Evolutionary conservation across 148 eudicot species (phyloP), one percentile per base, ranked within the genome.

Genomic region (Persicaria tinctoria): DNA sequence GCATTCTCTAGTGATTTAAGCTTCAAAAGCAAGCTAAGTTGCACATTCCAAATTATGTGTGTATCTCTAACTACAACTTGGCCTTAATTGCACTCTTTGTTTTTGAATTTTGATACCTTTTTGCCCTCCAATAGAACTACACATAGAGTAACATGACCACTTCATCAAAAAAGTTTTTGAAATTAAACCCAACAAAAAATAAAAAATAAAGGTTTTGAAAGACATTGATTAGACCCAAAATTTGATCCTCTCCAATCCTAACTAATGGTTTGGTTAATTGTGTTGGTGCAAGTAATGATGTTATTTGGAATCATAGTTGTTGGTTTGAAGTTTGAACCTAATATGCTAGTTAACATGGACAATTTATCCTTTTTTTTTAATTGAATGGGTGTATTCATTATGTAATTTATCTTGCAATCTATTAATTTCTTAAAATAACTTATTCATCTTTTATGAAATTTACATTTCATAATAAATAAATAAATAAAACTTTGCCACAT

Each of bases 51-150:
- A 13, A 38, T 8, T 44, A 66, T 66, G 48, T 44, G 44, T 66
- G 70, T 13, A 66, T 66, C 70, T 66, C 70, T 66, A 66, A 66
- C 70, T 66, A 41, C 70, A 66, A 66, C 70, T 66, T 66, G 7
- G 48, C 70, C 70, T 41, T 66, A 66, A 66, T 66, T 66, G 70
- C 70, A 66, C 70, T 66, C 70, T 66, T 66, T 66, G 41, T 32
- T 47, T 66, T 47, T 13, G 2, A 38, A 13, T 47, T 66, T 47
- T 13, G 2, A 38, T 41, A 47, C 70, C 13, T 66, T 32, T 66
- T 44, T 41, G 47, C 48, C 70, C 20, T 41, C 70, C 70, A 66
- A 66, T 66, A 66, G 18, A 16, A 66, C 44, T 66, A 66, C 70
- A 44, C 41, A 66, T 17, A 13, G 47, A 41, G 47, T 41, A 13